Percentiles rank a stretch among this genome's conserved stretches.
Evolutionary conservation across 352 stramenopile species (phyloP).

Genomic region (Aphanomyces cochlioides): DNA sequence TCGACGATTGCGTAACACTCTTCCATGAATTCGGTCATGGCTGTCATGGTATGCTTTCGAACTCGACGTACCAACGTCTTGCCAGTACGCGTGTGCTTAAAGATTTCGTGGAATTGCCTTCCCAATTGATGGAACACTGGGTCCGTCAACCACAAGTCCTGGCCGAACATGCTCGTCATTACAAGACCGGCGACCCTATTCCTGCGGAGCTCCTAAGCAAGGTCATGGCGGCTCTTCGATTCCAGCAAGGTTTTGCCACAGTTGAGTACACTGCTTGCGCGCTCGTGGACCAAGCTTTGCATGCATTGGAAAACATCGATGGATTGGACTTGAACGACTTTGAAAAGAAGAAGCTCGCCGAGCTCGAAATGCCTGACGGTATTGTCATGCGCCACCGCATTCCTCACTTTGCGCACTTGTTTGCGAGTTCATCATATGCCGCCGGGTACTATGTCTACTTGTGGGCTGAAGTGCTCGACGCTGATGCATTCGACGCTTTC

Average conservation of each 20-base stretch:
- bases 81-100: conserved; percentile 54
- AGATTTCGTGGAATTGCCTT: conserved; percentile 72
- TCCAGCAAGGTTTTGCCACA: conserved; percentile 56
- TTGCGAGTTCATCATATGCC: conserved; percentile 45
- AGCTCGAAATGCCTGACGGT: conserved; percentile 51
- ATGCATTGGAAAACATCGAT: conserved; percentile 43
- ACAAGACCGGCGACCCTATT: conserved; percentile 49
- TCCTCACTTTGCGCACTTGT: conserved; percentile 60
- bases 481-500: conserved; percentile 61
- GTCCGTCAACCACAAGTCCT: conserved; percentile 49
- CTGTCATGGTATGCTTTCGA: conserved; percentile 59
- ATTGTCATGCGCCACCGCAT: conserved; percentile 65
- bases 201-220: conserved; percentile 49
- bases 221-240: conserved; percentile 46
- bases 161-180: conserved; percentile 51
- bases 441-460: conserved; percentile 60
- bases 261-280: conserved; percentile 62
- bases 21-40: conserved; percentile 70
- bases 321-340: conserved; percentile 52
- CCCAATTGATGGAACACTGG: conserved; percentile 70
- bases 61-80: conserved; percentile 48
- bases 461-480: conserved; percentile 59
- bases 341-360: conserved; percentile 48
- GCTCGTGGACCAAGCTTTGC: conserved; percentile 56
- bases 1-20: conserved; percentile 45